Base-by-base conservation (phyloP, 305 asterid species). In the Solanum chacoense region DNA sequence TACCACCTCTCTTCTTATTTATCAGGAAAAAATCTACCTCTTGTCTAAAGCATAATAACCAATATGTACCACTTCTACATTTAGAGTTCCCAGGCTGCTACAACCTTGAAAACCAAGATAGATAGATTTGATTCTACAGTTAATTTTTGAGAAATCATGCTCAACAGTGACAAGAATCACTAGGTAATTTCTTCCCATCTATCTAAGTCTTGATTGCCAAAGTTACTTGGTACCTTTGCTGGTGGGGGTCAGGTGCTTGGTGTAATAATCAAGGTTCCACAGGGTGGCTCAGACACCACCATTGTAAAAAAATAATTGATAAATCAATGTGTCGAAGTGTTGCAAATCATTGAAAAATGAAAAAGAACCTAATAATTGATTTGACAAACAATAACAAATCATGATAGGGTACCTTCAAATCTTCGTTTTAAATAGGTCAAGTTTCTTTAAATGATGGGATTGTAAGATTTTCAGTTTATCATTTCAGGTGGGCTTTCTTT, bases 401-500 rank as follows among this genome's bases (percentile, higher is more conserved):
- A 83, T 31, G 42, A 50, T 55, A 71, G 69, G 22, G 29, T 11
- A 31, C 87, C 73, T 50, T 50, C 74, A 84, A 6, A 84, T 50
- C 31, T 83, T 55, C 73, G 8, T 83, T 31, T 78, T 11, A 50
- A 84, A 59, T 32, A 31, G 50, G 34, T 55, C 73, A n/a, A 50
- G 55, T 75, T 67, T 36, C 59, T 81, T 65, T 40, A 71, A 42
- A 22, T 79, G 36, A 65, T 81, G 73, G 37, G 74, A 40, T 77
- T 45, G 78, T 35, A 87, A 88, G 89, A 50, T 87, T 87, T 84
- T 87, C 89, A 78, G 84, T 83, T 85, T 83, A 80, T 85, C 89
- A 88, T 89, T 94, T 89, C 94, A 97, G 99, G 99, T 96, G 38
- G 98, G 99, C 55, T 96, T 95, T 88, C 92, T 98, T 90, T 95